Evolutionary conservation across 2,329 filamentous ascomycete species (phyloP), one percentile per base, ranked within the genome.

Genomic region (Colletotrichum tofieldiae): DNA sequence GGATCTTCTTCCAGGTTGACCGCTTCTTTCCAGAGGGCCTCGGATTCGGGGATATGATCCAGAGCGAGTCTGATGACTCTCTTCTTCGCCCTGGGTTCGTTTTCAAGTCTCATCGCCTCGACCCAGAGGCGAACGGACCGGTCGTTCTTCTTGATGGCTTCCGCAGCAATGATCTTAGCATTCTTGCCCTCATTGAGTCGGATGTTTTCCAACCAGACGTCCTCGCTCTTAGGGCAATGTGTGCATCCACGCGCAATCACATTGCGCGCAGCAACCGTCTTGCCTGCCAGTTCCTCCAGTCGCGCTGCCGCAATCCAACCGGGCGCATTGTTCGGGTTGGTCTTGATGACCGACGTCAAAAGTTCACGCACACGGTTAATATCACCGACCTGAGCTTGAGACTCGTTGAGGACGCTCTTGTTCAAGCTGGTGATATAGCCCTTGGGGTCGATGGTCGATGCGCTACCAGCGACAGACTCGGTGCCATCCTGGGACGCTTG

Each of bases 11-110:
- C 96, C 67, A 98, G 85, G 77, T 98, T 98, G 74, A 99, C 96
- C 6, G 96, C 93, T 80, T 97, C 95, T 80, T 98, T 99, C 96
- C 96, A 99, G n/a, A 99, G 89, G 52, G 94, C 93, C 59, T 98
- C 96, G 0, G 96, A 98, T 78, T 98, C 94, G 0, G 95, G 95
- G 51, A 98, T 93, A 78, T 98, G 93, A 77, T 98, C 94, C 55
- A 99, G 87, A 0, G 96, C 97, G 79, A 97, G 94, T 67, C 95
- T 90, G 43, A 98, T 91, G 9, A 99, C 96, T 79, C 95, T 92
- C 84, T 98, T 98, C 83, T 97, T 97, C 14, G 94, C 94, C 71
- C 92, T 90, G 1, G 91, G 85, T 59, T 98, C 93, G 9, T 91
- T 91, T 81, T 99, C 96, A 32, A 99, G 85, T 75, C 94, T 94